Evolutionary conservation across 148 eudicot species (phyloP), one percentile per base, ranked within the genome.

Genomic region (Vaccinium vitisidaea): DNA sequence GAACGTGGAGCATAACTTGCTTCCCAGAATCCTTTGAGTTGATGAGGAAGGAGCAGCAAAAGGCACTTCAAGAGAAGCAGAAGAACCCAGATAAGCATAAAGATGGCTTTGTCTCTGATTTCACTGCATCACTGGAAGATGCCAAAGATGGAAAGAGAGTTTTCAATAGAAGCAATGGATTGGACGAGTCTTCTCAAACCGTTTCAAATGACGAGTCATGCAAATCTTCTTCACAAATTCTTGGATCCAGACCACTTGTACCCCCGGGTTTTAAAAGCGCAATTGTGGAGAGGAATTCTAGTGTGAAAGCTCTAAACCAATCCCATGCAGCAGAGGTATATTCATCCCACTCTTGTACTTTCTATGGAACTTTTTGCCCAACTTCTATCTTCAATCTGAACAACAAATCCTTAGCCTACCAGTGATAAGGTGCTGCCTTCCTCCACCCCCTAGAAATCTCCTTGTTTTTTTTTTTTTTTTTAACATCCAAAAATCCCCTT

Each of bases 1-100:
- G 43, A 83, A n/a, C 55, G 70, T 69, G 36, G 39, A 49, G 69
- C 25, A 27, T 25, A 77, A 39, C 49, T 53, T 83, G 32, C 50
- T 53, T 86, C 48, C 50, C 84, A 97, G 99, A 94, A 90, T 94
- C 98, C 74, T 97, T 97, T 91, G 98, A 97, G 88, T 88, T 89
- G 81, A 95, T 95, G 98, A 91, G 99, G 90, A 93, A 94, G 91
- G 98, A 97, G 87, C 98, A 97, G 67, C 99, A 93, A 8, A 95
- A 94, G 86, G 88, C 82, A 86, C 91, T 95, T 36, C 98, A 94
- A 87, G 98, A 93, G 88, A 97, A 94, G 86, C 93, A 92, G 88
- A 95, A 90, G 56, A 93, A 84, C 79, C 79, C 85, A 73, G 91
- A 88, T 83, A 94, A 91, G 90, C 91, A 78, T 50, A 92, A 88